These are phyloP conservation scores for Thelonectria blattea DNA, from an alignment of 2,329 filamentous ascomycete genomes.

Conservation along the genomic window DNA sequence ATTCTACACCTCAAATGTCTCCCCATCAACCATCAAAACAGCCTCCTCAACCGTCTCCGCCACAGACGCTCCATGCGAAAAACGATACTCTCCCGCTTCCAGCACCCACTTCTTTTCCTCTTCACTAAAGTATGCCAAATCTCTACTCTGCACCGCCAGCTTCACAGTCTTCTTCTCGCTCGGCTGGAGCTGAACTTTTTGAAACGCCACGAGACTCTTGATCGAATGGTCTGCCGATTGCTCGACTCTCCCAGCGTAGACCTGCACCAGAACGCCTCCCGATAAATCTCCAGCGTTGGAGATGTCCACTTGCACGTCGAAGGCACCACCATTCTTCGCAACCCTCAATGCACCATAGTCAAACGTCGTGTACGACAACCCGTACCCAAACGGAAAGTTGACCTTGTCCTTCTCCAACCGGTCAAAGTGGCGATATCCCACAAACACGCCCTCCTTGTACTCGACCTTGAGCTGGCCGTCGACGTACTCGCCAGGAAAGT, in stretches of 20 bases:
- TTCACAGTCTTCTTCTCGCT: constrained; percentile 25
- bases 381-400: constrained; percentile 24
- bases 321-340: neutral
- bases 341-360: constrained; percentile 38
- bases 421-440: constrained; percentile 72
- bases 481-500: constrained; percentile 57
- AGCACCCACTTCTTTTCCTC: constrained; percentile 36
- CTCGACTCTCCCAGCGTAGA: constrained; percentile 48
- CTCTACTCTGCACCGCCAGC: constrained; percentile 28
- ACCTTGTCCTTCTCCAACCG: constrained; percentile 41
- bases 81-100: constrained; percentile 34
- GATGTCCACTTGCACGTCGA: constrained; percentile 52
- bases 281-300: constrained; percentile 60
- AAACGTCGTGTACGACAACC: constrained; percentile 23
- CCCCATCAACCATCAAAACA: neutral
- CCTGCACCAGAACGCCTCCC: constrained; percentile 60
- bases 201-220: constrained; percentile 36
- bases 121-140: constrained; percentile 40
- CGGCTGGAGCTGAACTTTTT: constrained; percentile 32
- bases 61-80: constrained; percentile 37
- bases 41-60: constrained; percentile 23
- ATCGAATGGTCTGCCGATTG: constrained; percentile 23
- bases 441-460: constrained; percentile 70
- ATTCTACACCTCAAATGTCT: constrained; percentile 1
- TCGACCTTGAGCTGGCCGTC: constrained; percentile 58